Evolutionary conservation across 2,329 filamentous ascomycete genomes (phyloP).

Genomic region (Penicillium fuscoglaucum): DNA sequence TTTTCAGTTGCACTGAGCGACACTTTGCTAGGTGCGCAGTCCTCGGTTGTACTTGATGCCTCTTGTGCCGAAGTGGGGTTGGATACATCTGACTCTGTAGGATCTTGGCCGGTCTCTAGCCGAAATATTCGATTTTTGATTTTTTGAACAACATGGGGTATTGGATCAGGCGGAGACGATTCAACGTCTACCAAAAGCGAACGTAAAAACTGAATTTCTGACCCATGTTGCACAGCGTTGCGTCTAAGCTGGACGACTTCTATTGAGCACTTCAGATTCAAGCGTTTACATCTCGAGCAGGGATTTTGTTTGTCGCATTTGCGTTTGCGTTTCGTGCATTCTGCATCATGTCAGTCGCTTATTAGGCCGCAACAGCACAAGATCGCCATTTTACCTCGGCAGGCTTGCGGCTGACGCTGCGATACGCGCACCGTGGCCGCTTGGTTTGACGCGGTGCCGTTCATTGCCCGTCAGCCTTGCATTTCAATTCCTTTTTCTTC

Average conservation of each 20-base stretch:
- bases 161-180: constrained; percentile 7
- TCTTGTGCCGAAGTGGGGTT: constrained; percentile 1
- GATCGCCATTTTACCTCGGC: constrained; percentile 23
- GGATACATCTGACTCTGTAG: constrained; percentile 1
- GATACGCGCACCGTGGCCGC: constrained; percentile 21
- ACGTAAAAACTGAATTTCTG: constrained; percentile 29
- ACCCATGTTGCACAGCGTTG: constrained; percentile 27
- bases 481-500: neutral
- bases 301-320: constrained; percentile 31
- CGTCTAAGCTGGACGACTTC: constrained; percentile 28
- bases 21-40: constrained; percentile 5
- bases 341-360: constrained; percentile 17
- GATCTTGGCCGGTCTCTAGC: constrained; percentile 22
- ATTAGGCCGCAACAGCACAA: neutral
- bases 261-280: constrained; percentile 28
- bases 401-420: constrained; percentile 28
- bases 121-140: constrained; percentile 24
- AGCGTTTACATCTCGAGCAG: constrained; percentile 25
- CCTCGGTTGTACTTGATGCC: constrained; percentile 6
- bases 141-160: constrained; percentile 10
- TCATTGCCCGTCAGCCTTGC: constrained; percentile 3
- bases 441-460: neutral
- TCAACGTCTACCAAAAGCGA: constrained; percentile 26
- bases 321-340: constrained; percentile 30
- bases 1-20: constrained; percentile 7